Percentiles rank a stretch among this genome's conserved stretches.
These are phyloP conservation scores for Choanephora cucurbitarum DNA, from an alignment of 371 early-diverging fungal species.

Conservation along the genomic window DNA sequence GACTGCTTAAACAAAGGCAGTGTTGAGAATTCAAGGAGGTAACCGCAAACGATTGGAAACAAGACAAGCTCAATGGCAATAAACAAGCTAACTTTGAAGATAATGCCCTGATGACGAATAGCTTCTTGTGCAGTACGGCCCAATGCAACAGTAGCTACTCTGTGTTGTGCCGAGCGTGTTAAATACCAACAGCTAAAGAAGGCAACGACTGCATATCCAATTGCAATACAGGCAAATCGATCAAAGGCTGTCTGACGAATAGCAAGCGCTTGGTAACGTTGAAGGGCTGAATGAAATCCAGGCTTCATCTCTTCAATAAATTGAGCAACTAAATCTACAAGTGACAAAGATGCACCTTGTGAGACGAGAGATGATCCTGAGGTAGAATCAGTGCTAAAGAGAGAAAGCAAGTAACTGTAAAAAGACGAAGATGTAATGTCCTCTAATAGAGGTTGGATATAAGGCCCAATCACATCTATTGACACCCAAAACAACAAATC, in stretches of 20 bases:
- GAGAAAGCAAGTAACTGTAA: background rate
- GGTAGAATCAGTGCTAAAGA: slow-evolving; percentile 2
- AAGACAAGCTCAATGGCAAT: slow-evolving; percentile 79
- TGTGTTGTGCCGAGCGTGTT: slow-evolving; percentile 6
- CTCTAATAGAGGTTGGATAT: background rate
- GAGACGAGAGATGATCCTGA: too few species aligned
- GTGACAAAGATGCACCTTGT: background rate
- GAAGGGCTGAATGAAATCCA: slow-evolving; percentile 10
- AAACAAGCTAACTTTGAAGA: slow-evolving; percentile 75
- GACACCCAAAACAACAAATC: slow-evolving; percentile 50
- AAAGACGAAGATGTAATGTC: background rate
- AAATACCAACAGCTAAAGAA: slow-evolving; percentile 38
- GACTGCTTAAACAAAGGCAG: slow-evolving; percentile 69
- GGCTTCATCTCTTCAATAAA: slow-evolving; percentile 16
- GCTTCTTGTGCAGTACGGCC: slow-evolving; percentile 46
- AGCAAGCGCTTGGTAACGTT: slow-evolving; percentile 40
- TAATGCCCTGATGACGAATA: slow-evolving; percentile 56
- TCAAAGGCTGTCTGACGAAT: slow-evolving; percentile 32
- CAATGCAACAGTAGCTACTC: slow-evolving; percentile 17
- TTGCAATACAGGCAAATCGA: slow-evolving; percentile 35
- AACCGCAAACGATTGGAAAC: slow-evolving; percentile 90
- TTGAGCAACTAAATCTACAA: background rate
- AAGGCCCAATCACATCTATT: slow-evolving; percentile 11
- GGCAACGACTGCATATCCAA: slow-evolving; percentile 38
- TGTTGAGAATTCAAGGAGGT: slow-evolving; percentile 75